Percentiles rank a stretch among this genome's conserved stretches.
Conservation (phyloP, 371 early-diverging fungal species). For the Zychaea mexicana region DNA sequence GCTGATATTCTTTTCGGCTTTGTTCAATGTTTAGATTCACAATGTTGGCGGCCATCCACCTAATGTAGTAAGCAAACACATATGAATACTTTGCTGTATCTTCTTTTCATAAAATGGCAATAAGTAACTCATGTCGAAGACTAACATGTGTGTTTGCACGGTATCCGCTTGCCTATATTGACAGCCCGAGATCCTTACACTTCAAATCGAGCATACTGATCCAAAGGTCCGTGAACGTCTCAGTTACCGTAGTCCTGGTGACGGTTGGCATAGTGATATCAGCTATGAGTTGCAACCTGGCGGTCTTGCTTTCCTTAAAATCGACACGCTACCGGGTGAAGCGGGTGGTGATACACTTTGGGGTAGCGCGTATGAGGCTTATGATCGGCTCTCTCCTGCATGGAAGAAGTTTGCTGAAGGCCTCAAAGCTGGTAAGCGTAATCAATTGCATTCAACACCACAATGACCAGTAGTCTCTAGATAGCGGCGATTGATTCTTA, state of each 20-base stretch:
- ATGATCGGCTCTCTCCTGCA: constrained; percentile 62
- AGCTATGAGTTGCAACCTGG: constrained; percentile 65
- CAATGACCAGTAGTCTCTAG: no score
- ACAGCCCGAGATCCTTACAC: constrained; percentile 1
- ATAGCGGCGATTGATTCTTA: no score
- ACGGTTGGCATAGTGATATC: constrained; percentile 61
- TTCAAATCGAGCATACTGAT: background rate
- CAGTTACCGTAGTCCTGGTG: background rate
- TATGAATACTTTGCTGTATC: no score
- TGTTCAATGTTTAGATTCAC: background rate
- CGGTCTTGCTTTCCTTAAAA: constrained; percentile 55
- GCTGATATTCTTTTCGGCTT: no score
- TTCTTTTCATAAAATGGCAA: no score
- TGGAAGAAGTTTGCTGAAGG: constrained; percentile 59
- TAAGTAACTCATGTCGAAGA: no score
- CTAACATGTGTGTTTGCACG: no score
- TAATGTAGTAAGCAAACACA: no score
- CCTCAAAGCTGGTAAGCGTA: constrained; percentile 24
- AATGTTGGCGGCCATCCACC: constrained; percentile 4
- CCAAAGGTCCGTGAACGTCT: background rate
- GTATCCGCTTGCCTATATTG: no score
- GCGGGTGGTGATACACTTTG: constrained; percentile 65
- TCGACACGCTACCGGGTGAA: constrained; percentile 51
- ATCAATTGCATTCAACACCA: background rate
- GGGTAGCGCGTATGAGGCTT: constrained; percentile 60